Evolutionary conservation across 2,329 filamentous ascomycete genomes (phyloP).

Genomic region (Paraphaeosphaeria sporulosa): DNA sequence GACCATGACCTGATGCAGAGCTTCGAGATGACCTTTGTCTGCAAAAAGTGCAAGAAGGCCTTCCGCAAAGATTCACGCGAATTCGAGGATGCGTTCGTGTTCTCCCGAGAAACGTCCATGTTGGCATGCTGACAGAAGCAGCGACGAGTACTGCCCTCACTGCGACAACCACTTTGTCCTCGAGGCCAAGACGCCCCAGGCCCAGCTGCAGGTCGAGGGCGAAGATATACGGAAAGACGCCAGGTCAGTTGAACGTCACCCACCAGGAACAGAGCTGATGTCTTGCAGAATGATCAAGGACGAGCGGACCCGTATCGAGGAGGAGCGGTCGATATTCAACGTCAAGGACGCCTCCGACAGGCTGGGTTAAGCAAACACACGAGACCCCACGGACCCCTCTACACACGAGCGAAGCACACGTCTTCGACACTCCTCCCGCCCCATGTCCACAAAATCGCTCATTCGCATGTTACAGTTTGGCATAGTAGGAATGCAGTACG

Average conservation of each 20-base stretch:
- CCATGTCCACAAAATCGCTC: background rate
- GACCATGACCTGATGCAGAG: constrained; percentile 77
- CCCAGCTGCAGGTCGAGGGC: constrained; percentile 85
- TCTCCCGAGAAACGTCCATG: background rate
- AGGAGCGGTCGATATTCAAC: constrained; percentile 75
- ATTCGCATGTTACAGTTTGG: background rate
- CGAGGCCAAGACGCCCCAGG: constrained; percentile 84
- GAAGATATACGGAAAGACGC: constrained; percentile 87
- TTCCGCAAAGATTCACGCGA: constrained; percentile 93
- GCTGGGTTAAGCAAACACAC: constrained; percentile 64
- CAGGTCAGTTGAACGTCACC: constrained; percentile 53
- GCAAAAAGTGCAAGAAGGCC: constrained; percentile 98
- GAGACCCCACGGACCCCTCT: background rate
- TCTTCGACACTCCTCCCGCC: background rate
- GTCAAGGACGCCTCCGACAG: constrained; percentile 77
- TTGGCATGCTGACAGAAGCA: constrained; percentile 35
- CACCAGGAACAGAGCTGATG: constrained; percentile 14
- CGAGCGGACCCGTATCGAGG: constrained; percentile 72
- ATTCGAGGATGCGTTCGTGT: constrained; percentile 79
- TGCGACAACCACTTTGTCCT: constrained; percentile 99
- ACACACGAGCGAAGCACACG: background rate
- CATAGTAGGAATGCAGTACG: background rate
- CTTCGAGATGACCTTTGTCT: constrained; percentile 91
- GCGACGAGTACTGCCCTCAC: constrained; percentile 98
- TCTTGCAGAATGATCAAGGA: constrained; percentile 81